A percentile compares a stretch with the other conserved stretches of the same genome.
phyloP scores from a whole-genome alignment of 1,284 basidiomycete species.

The Trichosporon sp. region DNA sequence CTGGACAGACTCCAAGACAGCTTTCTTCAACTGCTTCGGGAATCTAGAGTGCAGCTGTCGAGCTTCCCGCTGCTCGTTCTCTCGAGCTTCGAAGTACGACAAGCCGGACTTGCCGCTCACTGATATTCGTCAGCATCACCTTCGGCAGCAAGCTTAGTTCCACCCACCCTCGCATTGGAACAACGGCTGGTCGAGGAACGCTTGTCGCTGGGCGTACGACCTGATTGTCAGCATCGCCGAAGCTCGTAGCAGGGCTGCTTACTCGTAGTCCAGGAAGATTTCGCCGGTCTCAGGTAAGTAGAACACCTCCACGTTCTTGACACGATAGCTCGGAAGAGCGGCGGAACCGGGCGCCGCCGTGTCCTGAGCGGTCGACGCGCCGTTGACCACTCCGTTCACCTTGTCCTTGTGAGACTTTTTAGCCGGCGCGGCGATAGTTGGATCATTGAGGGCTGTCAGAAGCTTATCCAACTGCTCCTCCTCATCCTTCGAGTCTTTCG shows the following conservation, averaged over 20 bases:
- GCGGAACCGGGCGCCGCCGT: constrained; percentile 10
- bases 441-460: constrained; percentile 35
- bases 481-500: constrained; percentile 47
- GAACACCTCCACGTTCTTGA: constrained; percentile 67
- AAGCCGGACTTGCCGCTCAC: constrained; percentile 90
- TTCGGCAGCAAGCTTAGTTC: background rate
- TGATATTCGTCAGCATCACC: constrained; percentile 30
- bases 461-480: constrained; percentile 50
- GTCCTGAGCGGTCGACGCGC: constrained; percentile 3
- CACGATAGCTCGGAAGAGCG: constrained; percentile 22
- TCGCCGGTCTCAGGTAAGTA: constrained; percentile 90
- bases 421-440: constrained; percentile 20
- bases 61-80: constrained; percentile 87
- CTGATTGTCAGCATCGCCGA: constrained; percentile 58
- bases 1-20: constrained; percentile 88
- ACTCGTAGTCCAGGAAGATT: constrained; percentile 94
- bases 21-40: constrained; percentile 86
- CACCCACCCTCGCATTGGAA: constrained; percentile 54
- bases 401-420: constrained; percentile 24
- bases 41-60: constrained; percentile 85
- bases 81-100: constrained; percentile 89
- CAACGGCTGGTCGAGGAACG: constrained; percentile 82
- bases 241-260: constrained; percentile 51
- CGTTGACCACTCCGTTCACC: constrained; percentile 23
- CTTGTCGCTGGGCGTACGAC: constrained; percentile 84